Evolutionary conservation across 1,139 yeast genomes (phyloP).

Genomic region (Suhomyces panamericanus): DNA sequence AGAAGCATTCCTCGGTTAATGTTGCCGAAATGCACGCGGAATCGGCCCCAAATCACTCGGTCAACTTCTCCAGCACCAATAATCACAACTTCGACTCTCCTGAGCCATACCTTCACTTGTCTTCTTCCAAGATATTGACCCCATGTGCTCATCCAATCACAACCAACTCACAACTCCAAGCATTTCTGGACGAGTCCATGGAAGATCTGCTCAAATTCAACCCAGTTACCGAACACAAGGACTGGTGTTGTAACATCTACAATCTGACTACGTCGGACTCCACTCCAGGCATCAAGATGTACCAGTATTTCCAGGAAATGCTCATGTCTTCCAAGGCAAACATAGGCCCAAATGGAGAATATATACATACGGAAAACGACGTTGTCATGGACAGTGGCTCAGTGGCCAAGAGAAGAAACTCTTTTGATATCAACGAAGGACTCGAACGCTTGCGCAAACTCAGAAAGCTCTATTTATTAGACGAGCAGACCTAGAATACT

Average conservation of each 20-base stretch:
- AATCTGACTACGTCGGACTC: slow-evolving; percentile 17
- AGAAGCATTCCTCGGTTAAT: slow-evolving; percentile 5
- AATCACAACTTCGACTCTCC: neutral
- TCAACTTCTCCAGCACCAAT: slow-evolving; percentile 1
- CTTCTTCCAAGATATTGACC: slow-evolving; percentile 30
- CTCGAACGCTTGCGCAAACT: slow-evolving; percentile 36
- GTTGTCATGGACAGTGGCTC: slow-evolving; percentile 17
- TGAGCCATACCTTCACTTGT: slow-evolving; percentile 14
- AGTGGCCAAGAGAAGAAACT: slow-evolving; percentile 21
- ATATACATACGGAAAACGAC: slow-evolving; percentile 17
- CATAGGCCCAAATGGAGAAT: slow-evolving; percentile 32
- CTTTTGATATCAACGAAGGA: slow-evolving; percentile 35
- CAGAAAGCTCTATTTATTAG: slow-evolving; percentile 34
- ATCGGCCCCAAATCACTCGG: slow-evolving; percentile 2
- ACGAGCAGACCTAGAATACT: slow-evolving; percentile 17
- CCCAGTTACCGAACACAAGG: slow-evolving; percentile 33
- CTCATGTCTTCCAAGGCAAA: slow-evolving; percentile 22
- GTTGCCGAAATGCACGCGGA: slow-evolving; percentile 6
- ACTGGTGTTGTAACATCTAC: slow-evolving; percentile 35
- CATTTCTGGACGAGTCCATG: slow-evolving; percentile 17
- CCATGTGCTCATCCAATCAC: slow-evolving; percentile 35
- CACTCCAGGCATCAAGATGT: slow-evolving; percentile 5
- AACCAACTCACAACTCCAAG: slow-evolving; percentile 1
- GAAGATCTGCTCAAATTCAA: slow-evolving; percentile 20
- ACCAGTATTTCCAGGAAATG: slow-evolving; percentile 29